Base-by-base conservation (phyloP, 345 rosid genomes). In the Hibiscus trionum region DNA sequence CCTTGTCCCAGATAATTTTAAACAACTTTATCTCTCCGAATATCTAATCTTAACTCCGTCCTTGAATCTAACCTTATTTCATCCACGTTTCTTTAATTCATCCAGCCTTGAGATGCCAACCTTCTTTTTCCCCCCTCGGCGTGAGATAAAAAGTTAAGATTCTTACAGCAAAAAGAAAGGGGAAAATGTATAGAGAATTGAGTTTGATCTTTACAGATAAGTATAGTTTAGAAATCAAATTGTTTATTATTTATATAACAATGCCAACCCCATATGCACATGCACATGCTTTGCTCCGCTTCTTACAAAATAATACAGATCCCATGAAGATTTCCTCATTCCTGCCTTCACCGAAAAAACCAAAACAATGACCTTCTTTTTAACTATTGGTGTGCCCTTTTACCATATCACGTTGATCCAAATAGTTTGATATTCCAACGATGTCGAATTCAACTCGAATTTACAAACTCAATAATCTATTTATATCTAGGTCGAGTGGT, bases 261-360 rank as follows among this genome's bases (percentile, higher is more conserved):
- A 67, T 67, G 37, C 7, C 46, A 33, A 4, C 33, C n/a, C 35
- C 58, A 52, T 49, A 14, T 46, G 50, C 50, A 46, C 1, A 11
- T 49, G 53, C 53, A 67, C 71, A 49, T 67, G 71, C 71, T 24
- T 0, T 49, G 42, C 59, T 46, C 17, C 8, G 26, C 15, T 46
- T 3, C 66, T 15, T 65, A 67, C 21, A 49, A 67, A 67, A 61
- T 7, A 44, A 67, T 16, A 24, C 71, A 26, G 58, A 67, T 67
- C 58, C 58, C 4, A 67, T 53, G 57, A 67, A 47, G 39, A 47
- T 47, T 47, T 47, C 21, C 5, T 24, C 53, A 11, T 14, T 1
- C 16, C 16, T 49, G 53, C 8, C 52, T 17, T 64, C 24, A 35
- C 50, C 4, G 19, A 46, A 12, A 66, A 66, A 7, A 56, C 24